These are phyloP conservation scores for Xylaria sp. DNA, from an alignment of 2,329 filamentous ascomycete genomes.

Conservation along the genomic window DNA sequence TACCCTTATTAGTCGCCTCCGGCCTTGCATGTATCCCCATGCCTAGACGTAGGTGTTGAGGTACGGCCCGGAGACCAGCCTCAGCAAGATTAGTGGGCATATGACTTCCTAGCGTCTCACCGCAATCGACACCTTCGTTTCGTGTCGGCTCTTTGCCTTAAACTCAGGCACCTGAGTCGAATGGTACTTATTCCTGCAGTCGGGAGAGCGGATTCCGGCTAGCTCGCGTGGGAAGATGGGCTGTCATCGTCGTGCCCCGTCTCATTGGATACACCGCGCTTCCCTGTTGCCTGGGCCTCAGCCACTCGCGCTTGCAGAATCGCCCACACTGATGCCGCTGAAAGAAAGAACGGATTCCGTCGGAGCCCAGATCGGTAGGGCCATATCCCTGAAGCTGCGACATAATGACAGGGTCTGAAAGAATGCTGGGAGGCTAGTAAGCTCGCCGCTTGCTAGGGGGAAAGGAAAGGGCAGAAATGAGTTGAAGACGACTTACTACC, in stretches of 20 bases:
- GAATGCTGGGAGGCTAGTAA: constrained; percentile 42
- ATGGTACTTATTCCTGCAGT: not conserved
- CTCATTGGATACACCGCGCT: constrained; percentile 11
- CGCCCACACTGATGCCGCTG: constrained; percentile 51
- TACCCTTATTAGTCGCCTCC: too few relatives aligned
- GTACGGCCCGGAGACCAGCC: too few relatives aligned
- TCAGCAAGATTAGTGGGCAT: too few relatives aligned
- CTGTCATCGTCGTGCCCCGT: constrained; percentile 37
- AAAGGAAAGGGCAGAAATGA: not conserved
- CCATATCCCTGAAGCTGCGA: constrained; percentile 53
- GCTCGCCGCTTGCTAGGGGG: not conserved
- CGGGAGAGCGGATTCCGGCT: constrained; percentile 12
- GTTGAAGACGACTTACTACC: constrained; percentile 33
- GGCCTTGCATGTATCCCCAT: too few relatives aligned
- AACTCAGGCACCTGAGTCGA: too few relatives aligned
- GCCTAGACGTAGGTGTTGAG: too few relatives aligned
- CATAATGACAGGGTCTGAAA: constrained; percentile 57
- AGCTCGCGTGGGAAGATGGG: constrained; percentile 14
- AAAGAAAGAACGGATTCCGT: constrained; percentile 56
- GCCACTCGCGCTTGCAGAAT: constrained; percentile 49
- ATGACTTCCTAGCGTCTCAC: too few relatives aligned
- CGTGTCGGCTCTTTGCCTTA: too few relatives aligned
- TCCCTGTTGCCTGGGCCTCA: constrained; percentile 19
- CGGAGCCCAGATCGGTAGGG: constrained; percentile 53
- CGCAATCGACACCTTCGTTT: too few relatives aligned